Evolutionary conservation across 768 basidiomycete genomes (phyloP), one percentile per base, ranked within the genome.

Genomic region (Lactarius deliciosus): DNA sequence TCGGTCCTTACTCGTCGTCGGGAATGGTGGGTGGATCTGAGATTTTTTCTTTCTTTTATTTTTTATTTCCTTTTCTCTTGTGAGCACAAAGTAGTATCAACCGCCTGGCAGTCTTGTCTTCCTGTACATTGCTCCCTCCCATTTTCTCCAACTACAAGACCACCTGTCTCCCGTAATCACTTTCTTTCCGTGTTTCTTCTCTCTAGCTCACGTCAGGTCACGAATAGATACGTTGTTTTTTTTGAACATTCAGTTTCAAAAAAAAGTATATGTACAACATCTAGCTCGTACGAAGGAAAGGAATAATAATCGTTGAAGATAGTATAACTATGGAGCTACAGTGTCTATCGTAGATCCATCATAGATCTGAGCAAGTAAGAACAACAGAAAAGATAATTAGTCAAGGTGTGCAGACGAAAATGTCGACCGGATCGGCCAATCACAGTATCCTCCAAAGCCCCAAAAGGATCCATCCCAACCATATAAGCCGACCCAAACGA

Each of bases 201-300:
- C 34, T 38, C 32, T 50, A 57, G 55, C 55, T 58, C 30, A 63
- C 50, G 65, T 53, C 22, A 32, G 32, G 32, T 66, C 38, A 63
- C 50, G 61, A 66, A 66, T 66, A 63, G 65, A 66, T 40, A 57
- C 50, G 54, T 28, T 25, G 9, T 25, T 53, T 11, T 11, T 53
- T 53, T 53, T 13, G n/a, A n/a, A 25, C 22, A 25, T 5, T 50
- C 47, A 8, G 45, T 47, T 47, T 47, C 45, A 47, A n/a, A 47
- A n/a, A 22, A 5, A 50, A 50, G 50, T 13, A 15, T n/a, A 25
- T 53, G 22, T 53, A 53, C 50, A 53, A 53, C 50, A 53, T 53
- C 25, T 4, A 53, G 5, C 25, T n/a, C 25, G 41, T 41, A 41
- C 4, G 11, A 13, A n/a, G 10, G 47, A 9, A 22, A 50, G 22